Evolutionary conservation across 768 basidiomycete species (phyloP), one percentile per base, ranked within the genome.

Genomic region (Rhizopogon sp.): DNA sequence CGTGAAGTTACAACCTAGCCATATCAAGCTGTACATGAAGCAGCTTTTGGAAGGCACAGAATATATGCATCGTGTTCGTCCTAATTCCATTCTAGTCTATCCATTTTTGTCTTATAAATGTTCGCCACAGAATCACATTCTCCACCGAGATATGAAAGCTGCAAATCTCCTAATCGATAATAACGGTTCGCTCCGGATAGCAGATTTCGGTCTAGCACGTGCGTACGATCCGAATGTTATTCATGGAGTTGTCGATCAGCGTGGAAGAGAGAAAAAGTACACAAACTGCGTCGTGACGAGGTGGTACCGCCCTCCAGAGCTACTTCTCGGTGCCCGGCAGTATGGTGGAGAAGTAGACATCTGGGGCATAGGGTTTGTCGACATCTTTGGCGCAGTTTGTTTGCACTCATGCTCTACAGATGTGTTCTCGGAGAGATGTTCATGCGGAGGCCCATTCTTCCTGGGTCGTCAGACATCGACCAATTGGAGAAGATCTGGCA

Each of bases 391-490:
- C 37, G 35, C 25, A 31, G 43, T 9, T 39, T 28, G 16, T 46
- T 35, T 43, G 28, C 25, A 49, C 56, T 59, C 47, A 16, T 7
- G 20, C 31, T 43, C 9, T 41, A 5, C 58, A 95, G 93, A 6
- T 97, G 96, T 69, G 91, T 98, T 29, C 76, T 98, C n/a, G 96
- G 89, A 31, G 97, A 99, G 71, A 98, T 98, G 93, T 96, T 92
- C 69, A 79, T 80, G 54, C 82, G 88, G 43, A 78, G 81, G 53
- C 95, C 96, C 0, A 93, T 99, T 54, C 78, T 98, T 52, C 85
- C 85, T 6, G 96, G 96, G 14, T 81, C 80, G 17, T 87, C 89
- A 9, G 97, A 99, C 61, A 72, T 93, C n/a, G 90, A 95, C 68
- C 97, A 98, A 65, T 72, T 97, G 9, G 84, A 88, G 62, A 86